Evolutionary conservation across 1,284 basidiomycete genomes (phyloP).

Genomic region (Malassezia vespertilionis): DNA sequence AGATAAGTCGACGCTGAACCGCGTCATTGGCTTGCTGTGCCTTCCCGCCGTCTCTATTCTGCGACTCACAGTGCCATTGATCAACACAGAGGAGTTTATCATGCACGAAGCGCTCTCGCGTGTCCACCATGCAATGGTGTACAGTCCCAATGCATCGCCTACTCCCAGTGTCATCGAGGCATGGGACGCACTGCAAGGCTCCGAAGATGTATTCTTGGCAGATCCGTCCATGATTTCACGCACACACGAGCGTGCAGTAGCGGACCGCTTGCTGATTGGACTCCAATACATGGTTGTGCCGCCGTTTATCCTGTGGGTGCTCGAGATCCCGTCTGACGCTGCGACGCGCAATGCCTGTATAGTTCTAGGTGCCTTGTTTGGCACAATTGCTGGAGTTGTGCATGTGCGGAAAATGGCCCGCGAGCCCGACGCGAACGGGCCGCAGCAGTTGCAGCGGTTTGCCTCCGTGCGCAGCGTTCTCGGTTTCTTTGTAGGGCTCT

Average conservation of each 20-base stretch:
- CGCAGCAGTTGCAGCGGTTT: conserved; percentile 10
- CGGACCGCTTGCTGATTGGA: conserved; percentile 29
- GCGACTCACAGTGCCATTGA: conserved; percentile 61
- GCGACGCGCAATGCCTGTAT: conserved; percentile 8
- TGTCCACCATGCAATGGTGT: neutral
- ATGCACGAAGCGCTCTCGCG: conserved; percentile 27
- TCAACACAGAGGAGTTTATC: conserved; percentile 5
- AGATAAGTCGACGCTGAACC: conserved; percentile 62
- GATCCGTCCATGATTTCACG: neutral
- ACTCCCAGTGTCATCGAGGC: conserved; percentile 12
- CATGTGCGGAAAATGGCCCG: conserved; percentile 19
- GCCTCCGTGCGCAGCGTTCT: conserved; percentile 26
- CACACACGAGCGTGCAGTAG: conserved; percentile 21
- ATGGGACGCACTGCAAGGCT: neutral
- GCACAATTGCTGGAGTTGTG: conserved; percentile 14
- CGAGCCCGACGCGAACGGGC: conserved; percentile 15
- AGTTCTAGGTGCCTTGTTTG: conserved; percentile 3
- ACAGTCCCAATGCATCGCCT: conserved; percentile 11
- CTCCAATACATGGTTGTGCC: conserved; percentile 32
- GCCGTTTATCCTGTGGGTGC: conserved; percentile 31
- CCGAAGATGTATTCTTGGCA: neutral
- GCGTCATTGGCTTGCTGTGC: conserved; percentile 66
- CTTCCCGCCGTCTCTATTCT: conserved; percentile 74
- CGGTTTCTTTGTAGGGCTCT: conserved; percentile 35
- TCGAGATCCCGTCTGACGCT: conserved; percentile 19